Evolutionary conservation across 2,329 filamentous ascomycete species (phyloP).

Genomic region (Curvularia spicifera): DNA sequence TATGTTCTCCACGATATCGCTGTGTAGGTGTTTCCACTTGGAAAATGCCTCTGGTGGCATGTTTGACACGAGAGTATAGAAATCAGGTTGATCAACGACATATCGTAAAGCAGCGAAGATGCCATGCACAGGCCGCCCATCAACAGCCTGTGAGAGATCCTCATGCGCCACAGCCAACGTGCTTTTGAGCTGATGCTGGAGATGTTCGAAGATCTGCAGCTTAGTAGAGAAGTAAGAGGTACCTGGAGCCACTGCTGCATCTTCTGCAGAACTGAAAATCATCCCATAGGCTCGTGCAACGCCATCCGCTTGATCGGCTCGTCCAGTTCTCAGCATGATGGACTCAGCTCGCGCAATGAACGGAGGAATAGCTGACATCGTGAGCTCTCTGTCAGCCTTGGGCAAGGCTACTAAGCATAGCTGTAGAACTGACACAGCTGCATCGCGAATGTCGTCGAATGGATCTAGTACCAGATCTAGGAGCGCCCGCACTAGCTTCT

Average conservation of each 20-base stretch:
- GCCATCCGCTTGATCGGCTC: constrained; percentile 92
- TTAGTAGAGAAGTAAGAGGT: constrained; percentile 35
- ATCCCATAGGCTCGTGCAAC: constrained; percentile 79
- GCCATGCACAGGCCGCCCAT: constrained; percentile 56
- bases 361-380: constrained; percentile 24
- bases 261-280: constrained; percentile 63
- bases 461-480: constrained; percentile 85
- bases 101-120: constrained; percentile 55
- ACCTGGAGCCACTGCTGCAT: constrained; percentile 6
- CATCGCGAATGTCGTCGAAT: constrained; percentile 85
- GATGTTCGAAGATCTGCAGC: constrained; percentile 60
- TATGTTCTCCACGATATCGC: constrained; percentile 66
- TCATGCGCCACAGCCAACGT: constrained; percentile 68
- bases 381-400: constrained; percentile 15
- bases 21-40: constrained; percentile 55
- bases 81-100: constrained; percentile 54
- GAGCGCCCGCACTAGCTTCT: constrained; percentile 64
- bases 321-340: constrained; percentile 72
- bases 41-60: constrained; percentile 16
- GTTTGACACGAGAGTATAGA: constrained; percentile 33
- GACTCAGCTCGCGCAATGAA: constrained; percentile 54
- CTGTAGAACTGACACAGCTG: constrained; percentile 56
- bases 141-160: constrained; percentile 68
- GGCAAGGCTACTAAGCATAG: constrained; percentile 36
- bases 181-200: constrained; percentile 67